phyloP scores from a whole-genome alignment of 169 alveolate species.

The Plasmodium gaboni region DNA sequence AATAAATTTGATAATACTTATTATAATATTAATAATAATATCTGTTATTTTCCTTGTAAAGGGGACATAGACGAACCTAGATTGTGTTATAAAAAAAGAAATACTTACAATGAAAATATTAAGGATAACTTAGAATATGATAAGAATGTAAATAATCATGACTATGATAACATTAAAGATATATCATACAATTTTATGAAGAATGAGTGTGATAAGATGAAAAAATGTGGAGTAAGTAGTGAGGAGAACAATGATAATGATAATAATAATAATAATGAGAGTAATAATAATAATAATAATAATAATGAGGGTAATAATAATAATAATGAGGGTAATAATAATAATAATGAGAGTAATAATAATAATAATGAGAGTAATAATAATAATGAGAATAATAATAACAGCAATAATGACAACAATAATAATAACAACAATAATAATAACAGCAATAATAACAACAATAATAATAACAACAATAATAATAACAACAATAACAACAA shows the following conservation, averaged over 20 bases:
- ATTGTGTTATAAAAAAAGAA: no score
- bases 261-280: background rate
- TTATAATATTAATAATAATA: background rate
- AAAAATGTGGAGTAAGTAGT: background rate
- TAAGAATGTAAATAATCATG: background rate
- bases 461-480: background rate
- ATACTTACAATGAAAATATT: background rate
- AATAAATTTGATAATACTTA: background rate
- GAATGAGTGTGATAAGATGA: background rate
- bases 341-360: conserved; percentile 2
- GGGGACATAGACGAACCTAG: no score
- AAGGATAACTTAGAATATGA: background rate
- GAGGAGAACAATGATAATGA: background rate
- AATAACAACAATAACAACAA: background rate
- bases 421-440: background rate
- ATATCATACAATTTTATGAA: background rate
- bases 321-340: background rate
- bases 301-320: background rate
- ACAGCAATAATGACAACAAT: background rate
- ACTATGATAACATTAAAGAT: background rate
- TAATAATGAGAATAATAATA: background rate
- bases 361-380: background rate
- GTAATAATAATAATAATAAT: background rate
- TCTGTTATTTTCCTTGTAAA: no score
- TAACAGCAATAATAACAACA: background rate